Conservation (phyloP, 108 stramenopile genomes). For the Cyclotella sp. region DNA sequence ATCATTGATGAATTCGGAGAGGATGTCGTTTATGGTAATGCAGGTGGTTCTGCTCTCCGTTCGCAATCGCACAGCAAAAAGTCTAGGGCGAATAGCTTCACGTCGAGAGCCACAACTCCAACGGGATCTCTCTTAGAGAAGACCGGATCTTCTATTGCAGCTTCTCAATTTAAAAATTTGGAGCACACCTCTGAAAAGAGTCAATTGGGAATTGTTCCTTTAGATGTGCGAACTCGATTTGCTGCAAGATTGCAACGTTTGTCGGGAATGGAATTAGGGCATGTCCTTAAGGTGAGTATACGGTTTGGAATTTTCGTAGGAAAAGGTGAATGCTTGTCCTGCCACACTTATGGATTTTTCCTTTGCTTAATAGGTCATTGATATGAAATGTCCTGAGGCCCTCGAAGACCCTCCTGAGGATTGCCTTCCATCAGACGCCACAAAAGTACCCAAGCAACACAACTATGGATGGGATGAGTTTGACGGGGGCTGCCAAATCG, state of each 20-base stretch:
- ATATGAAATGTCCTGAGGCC: slow-evolving; percentile 86
- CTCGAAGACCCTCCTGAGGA: slow-evolving; percentile 64
- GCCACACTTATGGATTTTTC: neutral
- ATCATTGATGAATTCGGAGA: slow-evolving; percentile 70
- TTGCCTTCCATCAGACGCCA: slow-evolving; percentile 34
- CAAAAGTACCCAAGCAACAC: slow-evolving; percentile 27
- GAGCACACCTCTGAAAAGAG: slow-evolving; percentile 15
- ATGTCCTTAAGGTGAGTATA: slow-evolving; percentile 61
- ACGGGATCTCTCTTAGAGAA: neutral
- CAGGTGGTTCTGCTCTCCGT: neutral
- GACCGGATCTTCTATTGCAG: slow-evolving; percentile 7
- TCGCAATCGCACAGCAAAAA: neutral
- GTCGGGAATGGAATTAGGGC: slow-evolving; percentile 85
- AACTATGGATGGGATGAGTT: slow-evolving; percentile 46
- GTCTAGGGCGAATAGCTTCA: slow-evolving; percentile 1
- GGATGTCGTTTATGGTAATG: slow-evolving; percentile 39
- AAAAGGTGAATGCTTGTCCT: neutral
- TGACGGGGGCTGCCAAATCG: slow-evolving; percentile 70
- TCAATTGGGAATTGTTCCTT: slow-evolving; percentile 36
- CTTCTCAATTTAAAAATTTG: slow-evolving; percentile 2
- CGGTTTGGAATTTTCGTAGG: neutral
- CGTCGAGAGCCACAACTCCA: slow-evolving; percentile 8
- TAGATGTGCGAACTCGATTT: slow-evolving; percentile 86
- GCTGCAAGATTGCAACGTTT: slow-evolving; percentile 83
- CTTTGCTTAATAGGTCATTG: slow-evolving; percentile 61